Evolutionary conservation across 2,329 filamentous ascomycete species (phyloP), one percentile per base, ranked within the genome.

Genomic region (Neopestalotiopsis sp.): DNA sequence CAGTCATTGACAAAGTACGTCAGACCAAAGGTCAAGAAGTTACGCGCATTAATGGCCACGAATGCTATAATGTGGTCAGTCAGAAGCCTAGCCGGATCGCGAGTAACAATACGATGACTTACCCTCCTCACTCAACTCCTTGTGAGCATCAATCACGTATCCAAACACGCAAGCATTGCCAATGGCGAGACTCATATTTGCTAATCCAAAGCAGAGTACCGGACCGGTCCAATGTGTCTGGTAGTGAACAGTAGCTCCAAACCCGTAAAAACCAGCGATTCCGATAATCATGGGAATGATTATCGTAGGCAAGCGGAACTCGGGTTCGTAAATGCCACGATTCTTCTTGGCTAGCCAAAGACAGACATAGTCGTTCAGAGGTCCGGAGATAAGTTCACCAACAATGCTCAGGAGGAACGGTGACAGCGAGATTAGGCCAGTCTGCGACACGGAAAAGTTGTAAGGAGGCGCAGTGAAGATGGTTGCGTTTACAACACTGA

Each of bases 251-350:
- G 82, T 82, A 7, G 81, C 81, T 1, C 84, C 84, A 66, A 85
- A 85, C 28, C 83, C 84, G 69, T 81, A 85, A 75, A 85, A 85
- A 9, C 84, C 84, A 6, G 78, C 82, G 4, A 79, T 75, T 1
- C 82, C 83, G 17, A 84, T 71, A 13, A 85, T 65, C 17, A 80
- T 75, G 1, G 82, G 80, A 5, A 84, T 75, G 32, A 80, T 67
- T 70, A 84, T 80, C 1, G 83, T 78, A 13, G 80, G 80, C 42
- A 76, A 67, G 40, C 85, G 81, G 72, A 86, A 87, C 72, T 88
- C 85, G 4, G 85, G 86, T 72, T 88, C 85, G 74, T 87, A 88
- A 62, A 86, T 77, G n/a, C 85, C 85, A 24, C 77, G 78, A 73
- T 87, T 88, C 70, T 79, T 81, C 73, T 81, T 83, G 4, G 84